Base-by-base conservation (phyloP, 495 filamentous ascomycete genomes). In the Gamarada debralockiae region DNA sequence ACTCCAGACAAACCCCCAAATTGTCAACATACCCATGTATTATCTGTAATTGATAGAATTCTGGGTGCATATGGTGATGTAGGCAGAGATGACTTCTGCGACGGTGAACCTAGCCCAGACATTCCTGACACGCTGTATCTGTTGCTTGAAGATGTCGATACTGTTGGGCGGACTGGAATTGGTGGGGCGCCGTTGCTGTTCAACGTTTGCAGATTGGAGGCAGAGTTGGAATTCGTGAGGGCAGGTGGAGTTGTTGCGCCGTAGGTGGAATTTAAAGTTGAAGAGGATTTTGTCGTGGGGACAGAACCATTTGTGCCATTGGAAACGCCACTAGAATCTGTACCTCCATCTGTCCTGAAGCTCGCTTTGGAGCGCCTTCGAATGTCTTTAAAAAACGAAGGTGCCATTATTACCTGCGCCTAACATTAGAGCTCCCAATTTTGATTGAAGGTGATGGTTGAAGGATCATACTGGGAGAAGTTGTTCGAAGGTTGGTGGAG, bases 61-160 rank as follows among this genome's bases (percentile, higher is more conserved):
- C 81, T 76, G 12, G 90, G 91, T 21, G 88, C 86, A 67, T 87
- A 91, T 42, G 84, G 82, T 17, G 90, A 95, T 9, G 80, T 76
- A 2, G 79, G 79, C 47, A 76, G 68, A 45, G 74, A 72, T 43
- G 80, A 72, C 29, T 70, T 74, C 72, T 61, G 78, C 77, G 47
- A 76, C 65, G 20, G 86, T 2, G 80, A 72, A 29, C 76, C 76
- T 21, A 77, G 62, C 17, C 71, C 78, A 38, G 73, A 62, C 71
- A 77, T 74, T 50, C 78, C 78, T n/a, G 74, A 73, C 33, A 78
- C 68, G 57, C 73, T 76, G 38, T 68, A 61, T 53, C 73, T 63
- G 48, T 72, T 75, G 54, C 69, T 80, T 58, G 74, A 77, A 59
- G 67, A 76, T 48, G 65, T 70, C 53, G 60, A 67, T 58, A 60